Evolutionary conservation across 2,329 filamentous ascomycete species (phyloP), one percentile per base, ranked within the genome.

Genomic region (Eutypa lata): DNA sequence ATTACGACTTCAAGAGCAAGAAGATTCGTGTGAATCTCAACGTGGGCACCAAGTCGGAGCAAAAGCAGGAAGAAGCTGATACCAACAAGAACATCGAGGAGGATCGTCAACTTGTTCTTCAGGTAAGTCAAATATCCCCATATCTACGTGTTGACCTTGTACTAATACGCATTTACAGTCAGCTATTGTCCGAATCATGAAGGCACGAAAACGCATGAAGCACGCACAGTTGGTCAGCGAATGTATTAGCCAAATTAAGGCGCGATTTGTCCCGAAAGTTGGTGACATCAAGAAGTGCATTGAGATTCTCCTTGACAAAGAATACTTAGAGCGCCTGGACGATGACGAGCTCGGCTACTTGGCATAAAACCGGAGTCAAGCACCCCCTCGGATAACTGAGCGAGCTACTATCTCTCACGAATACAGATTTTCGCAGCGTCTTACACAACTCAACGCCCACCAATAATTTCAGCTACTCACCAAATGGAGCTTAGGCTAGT

Each of bases 31-130:
- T 97, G 64, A 99, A 99, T 68, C 79, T 99, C 50, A 99, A 99
- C 72, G 87, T 97, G 51, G 88, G 87, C 53, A 92, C 96, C 74
- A 93, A 96, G 76, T 89, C 91, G 33, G 95, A 99, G 74, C 88
- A 93, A 68, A 97, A 97, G 80, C 90, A 94, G 59, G 94, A 99
- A 72, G 89, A 91, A 59, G 92, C 91, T 57, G 94, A 99, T 69
- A 99, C 94, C 7, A 96, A 97, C 79, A 99, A 99, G 84, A 97
- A 91, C 3, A 97, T 99, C 63, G 94, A 99, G 76, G 94, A 99
- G 73, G 94, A 99, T 71, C 84, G 94, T 57, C 97, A 97, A 75
- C 79, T 99, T 56, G 83, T 99, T 54, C 89, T 97, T 69, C 94
- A 99, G 87, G 93, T 96, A 82, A 72, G 87, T 79, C 59, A 26